Evolutionary conservation across 2,329 filamentous ascomycete species (phyloP).

Genomic region (Aureobasidium sp.): DNA sequence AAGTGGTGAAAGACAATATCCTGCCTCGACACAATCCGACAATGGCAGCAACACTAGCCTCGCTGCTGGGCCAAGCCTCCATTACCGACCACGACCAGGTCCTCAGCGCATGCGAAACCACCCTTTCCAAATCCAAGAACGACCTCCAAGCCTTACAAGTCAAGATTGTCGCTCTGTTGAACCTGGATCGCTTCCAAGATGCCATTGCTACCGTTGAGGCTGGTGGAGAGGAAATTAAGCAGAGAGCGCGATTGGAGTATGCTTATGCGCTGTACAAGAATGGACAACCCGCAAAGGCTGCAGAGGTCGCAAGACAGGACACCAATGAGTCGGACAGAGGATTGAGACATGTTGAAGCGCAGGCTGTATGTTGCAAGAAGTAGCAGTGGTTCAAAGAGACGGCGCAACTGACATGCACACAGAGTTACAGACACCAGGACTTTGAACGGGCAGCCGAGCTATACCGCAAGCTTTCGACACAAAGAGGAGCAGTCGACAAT

Average conservation of each 20-base stretch:
- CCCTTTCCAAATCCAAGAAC: conserved; percentile 51
- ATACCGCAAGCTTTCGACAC: conserved; percentile 53
- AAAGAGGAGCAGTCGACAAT: conserved; percentile 41
- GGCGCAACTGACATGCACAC: neutral
- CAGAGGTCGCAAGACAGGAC: conserved; percentile 38
- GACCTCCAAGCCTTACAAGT: conserved; percentile 59
- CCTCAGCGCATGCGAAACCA: conserved; percentile 55
- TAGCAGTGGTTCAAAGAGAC: neutral
- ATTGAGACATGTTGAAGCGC: conserved; percentile 53
- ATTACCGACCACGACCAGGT: conserved; percentile 68
- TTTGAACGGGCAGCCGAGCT: conserved; percentile 60
- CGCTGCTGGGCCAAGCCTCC: conserved; percentile 50
- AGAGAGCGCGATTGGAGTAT: conserved; percentile 59
- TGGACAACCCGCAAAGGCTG: conserved; percentile 60
- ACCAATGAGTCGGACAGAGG: conserved; percentile 37
- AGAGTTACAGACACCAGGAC: conserved; percentile 65
- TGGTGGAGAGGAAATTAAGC: conserved; percentile 53
- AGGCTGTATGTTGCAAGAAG: conserved; percentile 43
- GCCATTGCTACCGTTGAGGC: conserved; percentile 62
- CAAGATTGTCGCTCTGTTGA: conserved; percentile 66
- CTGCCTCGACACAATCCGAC: neutral
- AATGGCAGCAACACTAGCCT: conserved; percentile 35
- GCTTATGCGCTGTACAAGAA: conserved; percentile 81
- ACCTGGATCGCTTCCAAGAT: conserved; percentile 76
- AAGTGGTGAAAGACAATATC: neutral